Conservation (phyloP, 495 filamentous ascomycete genomes). For the Penicillium roqueforti region DNA sequence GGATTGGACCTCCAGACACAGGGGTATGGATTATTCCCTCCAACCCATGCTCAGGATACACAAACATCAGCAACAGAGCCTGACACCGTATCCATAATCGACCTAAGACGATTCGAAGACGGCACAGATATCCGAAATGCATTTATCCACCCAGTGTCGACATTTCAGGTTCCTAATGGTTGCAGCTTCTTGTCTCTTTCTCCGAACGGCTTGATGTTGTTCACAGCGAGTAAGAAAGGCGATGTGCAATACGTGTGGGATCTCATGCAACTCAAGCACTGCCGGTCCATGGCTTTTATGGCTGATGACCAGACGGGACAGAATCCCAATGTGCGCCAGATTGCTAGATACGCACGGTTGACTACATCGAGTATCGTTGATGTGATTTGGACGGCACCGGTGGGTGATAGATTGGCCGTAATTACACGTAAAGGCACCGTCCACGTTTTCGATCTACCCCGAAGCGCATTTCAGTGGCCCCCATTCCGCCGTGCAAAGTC, state of each 20-base stretch:
- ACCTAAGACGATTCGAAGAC: constrained; percentile 63
- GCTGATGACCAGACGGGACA: constrained; percentile 31
- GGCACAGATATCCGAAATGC: constrained; percentile 36
- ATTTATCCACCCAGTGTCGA: constrained; percentile 60
- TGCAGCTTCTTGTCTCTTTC: constrained; percentile 91
- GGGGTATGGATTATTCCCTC: constrained; percentile 56
- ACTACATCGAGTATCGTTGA: constrained; percentile 87
- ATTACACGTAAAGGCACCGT: constrained; percentile 91
- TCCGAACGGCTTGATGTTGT: constrained; percentile 73
- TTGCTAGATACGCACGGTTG: constrained; percentile 83
- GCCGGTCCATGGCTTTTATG: constrained; percentile 39
- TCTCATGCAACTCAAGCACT: constrained; percentile 61
- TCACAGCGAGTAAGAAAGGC: constrained; percentile 88
- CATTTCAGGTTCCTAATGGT: constrained; percentile 75
- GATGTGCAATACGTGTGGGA: constrained; percentile 94
- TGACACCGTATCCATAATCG: constrained; percentile 77
- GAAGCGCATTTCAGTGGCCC: constrained; percentile 82
- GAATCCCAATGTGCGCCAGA: constrained; percentile 63
- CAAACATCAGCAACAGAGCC: constrained; percentile 57
- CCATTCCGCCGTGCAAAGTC: constrained; percentile 63
- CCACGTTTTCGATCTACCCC: constrained; percentile 82
- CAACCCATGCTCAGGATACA: constrained; percentile 63
- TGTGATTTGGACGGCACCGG: constrained; percentile 79
- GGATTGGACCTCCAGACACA: constrained; percentile 27
- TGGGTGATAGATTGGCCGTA: constrained; percentile 75